Evolutionary conservation across 768 basidiomycete species (phyloP).

Genomic region (Termitomyces sp.): DNA sequence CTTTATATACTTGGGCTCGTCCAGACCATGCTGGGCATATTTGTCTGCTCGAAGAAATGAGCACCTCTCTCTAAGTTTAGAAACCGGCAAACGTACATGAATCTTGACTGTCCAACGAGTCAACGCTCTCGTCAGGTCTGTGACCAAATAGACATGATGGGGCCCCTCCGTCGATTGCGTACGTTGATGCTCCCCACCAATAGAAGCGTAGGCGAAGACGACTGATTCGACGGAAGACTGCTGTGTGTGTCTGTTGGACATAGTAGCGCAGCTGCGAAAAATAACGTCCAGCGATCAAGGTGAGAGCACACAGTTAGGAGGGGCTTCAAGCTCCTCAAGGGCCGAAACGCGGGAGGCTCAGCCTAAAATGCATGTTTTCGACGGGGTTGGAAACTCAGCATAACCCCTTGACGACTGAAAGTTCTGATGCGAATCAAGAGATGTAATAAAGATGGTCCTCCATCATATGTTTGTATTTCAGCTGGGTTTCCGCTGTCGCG

Average conservation of each 20-base stretch:
- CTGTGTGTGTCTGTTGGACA: slow-evolving; percentile 18
- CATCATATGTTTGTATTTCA: slow-evolving; percentile 5
- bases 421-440: slow-evolving; percentile 16
- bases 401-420: slow-evolving; percentile 13
- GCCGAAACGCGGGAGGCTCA: slow-evolving; percentile 4
- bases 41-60: slow-evolving; percentile 1
- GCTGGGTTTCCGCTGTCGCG: too few species aligned
- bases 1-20: slow-evolving; percentile 7
- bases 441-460: slow-evolving; percentile 7
- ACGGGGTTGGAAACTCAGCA: slow-evolving; percentile 19
- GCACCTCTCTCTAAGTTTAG: neutral
- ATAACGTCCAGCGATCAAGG: slow-evolving; percentile 20
- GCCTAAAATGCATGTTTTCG: slow-evolving; percentile 14
- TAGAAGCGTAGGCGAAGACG: slow-evolving; percentile 14
- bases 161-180: slow-evolving; percentile 14
- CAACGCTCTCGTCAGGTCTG: slow-evolving; percentile 17
- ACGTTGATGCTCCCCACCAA: slow-evolving; percentile 9
- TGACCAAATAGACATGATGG: slow-evolving; percentile 16
- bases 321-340: slow-evolving; percentile 22
- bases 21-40: slow-evolving; percentile 10
- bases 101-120: slow-evolving; percentile 16
- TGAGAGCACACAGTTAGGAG: slow-evolving; percentile 9
- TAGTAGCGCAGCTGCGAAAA: slow-evolving; percentile 21
- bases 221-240: slow-evolving; percentile 24
- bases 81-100: slow-evolving; percentile 8